phyloP scores from a whole-genome alignment of 768 basidiomycete genomes.

The Kwoniella sp. region DNA sequence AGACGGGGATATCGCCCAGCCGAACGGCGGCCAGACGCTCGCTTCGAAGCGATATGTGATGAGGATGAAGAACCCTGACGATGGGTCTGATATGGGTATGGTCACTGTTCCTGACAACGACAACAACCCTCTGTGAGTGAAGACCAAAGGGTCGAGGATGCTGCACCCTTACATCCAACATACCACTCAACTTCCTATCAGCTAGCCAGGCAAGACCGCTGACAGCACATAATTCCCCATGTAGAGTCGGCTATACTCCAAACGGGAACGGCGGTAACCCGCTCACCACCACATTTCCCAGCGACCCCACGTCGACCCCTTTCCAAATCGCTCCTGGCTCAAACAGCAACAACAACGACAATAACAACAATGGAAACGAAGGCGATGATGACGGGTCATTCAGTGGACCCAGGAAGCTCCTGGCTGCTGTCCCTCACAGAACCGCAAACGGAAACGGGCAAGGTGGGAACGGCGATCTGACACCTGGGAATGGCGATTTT shows the following conservation, averaged over 20 bases:
- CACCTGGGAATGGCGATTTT: constrained; percentile 13
- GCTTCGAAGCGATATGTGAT: constrained; percentile 18
- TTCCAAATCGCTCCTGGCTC: constrained; percentile 10
- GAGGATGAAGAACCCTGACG: constrained; percentile 23
- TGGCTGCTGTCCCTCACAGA: constrained; percentile 17
- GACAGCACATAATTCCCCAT: too few species aligned
- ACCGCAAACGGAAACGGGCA: not conserved
- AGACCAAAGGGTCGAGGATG: too few species aligned
- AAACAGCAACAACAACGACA: not conserved
- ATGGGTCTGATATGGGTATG: constrained; percentile 26
- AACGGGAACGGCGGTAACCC: not conserved
- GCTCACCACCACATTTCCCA: constrained; percentile 8
- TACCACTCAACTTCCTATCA: too few species aligned
- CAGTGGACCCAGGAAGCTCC: constrained; percentile 11
- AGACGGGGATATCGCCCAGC: not conserved
- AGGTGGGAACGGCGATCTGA: constrained; percentile 13
- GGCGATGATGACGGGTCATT: constrained; percentile 16
- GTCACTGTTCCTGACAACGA: constrained; percentile 11
- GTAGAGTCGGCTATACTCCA: constrained; percentile 14
- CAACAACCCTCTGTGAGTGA: constrained; percentile 11
- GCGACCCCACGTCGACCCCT: constrained; percentile 13
- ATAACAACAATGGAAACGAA: not conserved
- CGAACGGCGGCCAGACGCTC: not conserved
- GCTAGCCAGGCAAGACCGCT: too few species aligned
- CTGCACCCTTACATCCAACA: too few species aligned